Conservation (phyloP, 495 filamentous ascomycete genomes). For the Trypethelium eluteriae region DNA sequence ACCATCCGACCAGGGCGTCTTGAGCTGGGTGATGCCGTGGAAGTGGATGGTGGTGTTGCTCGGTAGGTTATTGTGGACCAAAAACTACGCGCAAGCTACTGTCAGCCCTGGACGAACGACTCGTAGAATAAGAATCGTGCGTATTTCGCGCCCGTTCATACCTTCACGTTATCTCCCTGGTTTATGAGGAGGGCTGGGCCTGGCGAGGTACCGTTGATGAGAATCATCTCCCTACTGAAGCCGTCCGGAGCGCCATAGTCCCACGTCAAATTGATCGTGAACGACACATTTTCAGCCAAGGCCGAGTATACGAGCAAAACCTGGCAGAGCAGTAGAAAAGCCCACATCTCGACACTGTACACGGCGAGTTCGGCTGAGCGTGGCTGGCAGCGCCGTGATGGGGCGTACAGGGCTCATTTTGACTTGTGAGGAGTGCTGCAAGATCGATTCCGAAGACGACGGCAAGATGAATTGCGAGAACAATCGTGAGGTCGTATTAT, state of each 20-base stretch:
- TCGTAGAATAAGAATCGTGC: slow-evolving; percentile 1
- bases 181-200: slow-evolving; percentile 7
- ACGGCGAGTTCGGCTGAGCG: slow-evolving; percentile 8
- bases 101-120: slow-evolving; percentile 50
- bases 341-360: slow-evolving; percentile 9
- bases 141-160: slow-evolving; percentile 1
- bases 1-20: slow-evolving; percentile 45
- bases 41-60: slow-evolving; percentile 49
- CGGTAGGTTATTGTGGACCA: slow-evolving; percentile 49
- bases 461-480: slow-evolving; percentile 7
- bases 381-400: neutral
- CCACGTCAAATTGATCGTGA: slow-evolving; percentile 6
- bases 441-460: neutral
- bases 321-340: slow-evolving; percentile 6
- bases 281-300: slow-evolving; percentile 3
- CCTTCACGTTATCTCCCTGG: slow-evolving; percentile 4
- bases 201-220: slow-evolving; percentile 8
- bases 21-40: slow-evolving; percentile 40
- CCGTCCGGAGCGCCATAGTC: slow-evolving; percentile 7
- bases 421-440: neutral
- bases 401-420: slow-evolving; percentile 8
- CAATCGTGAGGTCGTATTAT: neutral
- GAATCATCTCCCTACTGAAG: slow-evolving; percentile 9
- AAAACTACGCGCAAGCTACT: slow-evolving; percentile 41
- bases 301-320: slow-evolving; percentile 5